These are phyloP conservation scores for Pyrus bretschneideri DNA, from an alignment of 306 rosid species.

Conservation along the genomic window DNA sequence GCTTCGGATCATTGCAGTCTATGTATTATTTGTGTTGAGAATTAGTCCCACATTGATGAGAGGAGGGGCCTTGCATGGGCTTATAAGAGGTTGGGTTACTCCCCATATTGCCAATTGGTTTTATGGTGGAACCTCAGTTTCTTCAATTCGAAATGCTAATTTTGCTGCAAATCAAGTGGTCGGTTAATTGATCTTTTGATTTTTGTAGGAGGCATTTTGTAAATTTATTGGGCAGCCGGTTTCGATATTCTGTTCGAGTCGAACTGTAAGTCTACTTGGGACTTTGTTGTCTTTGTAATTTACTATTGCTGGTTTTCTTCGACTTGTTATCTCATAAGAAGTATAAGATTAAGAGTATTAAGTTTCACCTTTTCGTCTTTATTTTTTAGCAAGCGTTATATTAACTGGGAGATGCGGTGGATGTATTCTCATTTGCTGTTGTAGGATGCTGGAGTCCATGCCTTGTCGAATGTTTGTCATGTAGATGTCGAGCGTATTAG, in stretches of 20 bases:
- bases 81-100: too few relatives aligned
- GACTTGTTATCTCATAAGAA: not conserved
- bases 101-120: too few relatives aligned
- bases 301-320: not conserved
- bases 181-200: constrained; percentile 3
- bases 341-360: not conserved
- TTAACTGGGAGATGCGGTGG: not conserved
- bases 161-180: not conserved
- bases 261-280: constrained; percentile 57
- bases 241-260: constrained; percentile 69
- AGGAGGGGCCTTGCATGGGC: too few relatives aligned
- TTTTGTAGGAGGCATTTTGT: constrained; percentile 65
- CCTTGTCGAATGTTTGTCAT: constrained; percentile 87
- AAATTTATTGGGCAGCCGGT: constrained; percentile 81
- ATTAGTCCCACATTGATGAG: too few relatives aligned
- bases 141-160: not conserved
- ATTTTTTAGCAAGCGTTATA: not conserved
- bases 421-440: constrained; percentile 1
- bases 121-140: too few relatives aligned
- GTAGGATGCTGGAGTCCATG: constrained; percentile 98
- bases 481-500: constrained; percentile 82
- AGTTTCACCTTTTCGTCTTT: not conserved
- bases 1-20: not conserved
- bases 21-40: not conserved
- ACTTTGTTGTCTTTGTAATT: not conserved